These are phyloP conservation scores for Micromonas commoda DNA, from an alignment of 139 green algal species.

Conservation along the genomic window DNA sequence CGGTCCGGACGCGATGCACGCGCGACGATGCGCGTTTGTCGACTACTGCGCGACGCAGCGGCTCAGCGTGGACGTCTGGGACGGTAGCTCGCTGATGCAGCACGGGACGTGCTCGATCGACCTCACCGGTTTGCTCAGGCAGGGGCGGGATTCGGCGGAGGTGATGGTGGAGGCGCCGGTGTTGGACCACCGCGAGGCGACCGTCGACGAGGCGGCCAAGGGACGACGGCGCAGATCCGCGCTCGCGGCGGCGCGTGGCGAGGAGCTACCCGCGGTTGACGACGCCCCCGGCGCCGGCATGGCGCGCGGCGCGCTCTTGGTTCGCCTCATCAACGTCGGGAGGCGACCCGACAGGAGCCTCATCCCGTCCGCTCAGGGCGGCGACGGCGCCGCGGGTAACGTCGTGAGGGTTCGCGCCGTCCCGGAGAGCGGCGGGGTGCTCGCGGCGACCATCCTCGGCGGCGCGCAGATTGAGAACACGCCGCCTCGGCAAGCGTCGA, in stretches of 20 bases:
- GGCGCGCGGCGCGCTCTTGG: not conserved
- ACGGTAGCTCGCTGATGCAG: slow-evolving; percentile 53
- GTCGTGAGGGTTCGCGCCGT: not conserved
- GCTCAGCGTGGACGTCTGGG: slow-evolving; percentile 60
- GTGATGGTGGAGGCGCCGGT: not conserved
- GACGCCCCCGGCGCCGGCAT: not conserved
- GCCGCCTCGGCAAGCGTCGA: too few species aligned
- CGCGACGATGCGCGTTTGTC: slow-evolving; percentile 35
- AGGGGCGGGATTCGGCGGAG: slow-evolving; percentile 45
- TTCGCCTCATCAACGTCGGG: slow-evolving; percentile 26
- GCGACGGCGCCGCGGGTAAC: too few species aligned
- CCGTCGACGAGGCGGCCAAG: not conserved
- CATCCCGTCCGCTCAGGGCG: too few species aligned
- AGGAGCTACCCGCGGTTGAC: not conserved
- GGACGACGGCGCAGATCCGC: not conserved
- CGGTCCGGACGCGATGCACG: slow-evolving; percentile 7
- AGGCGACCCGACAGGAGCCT: not conserved
- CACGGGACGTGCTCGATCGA: slow-evolving; percentile 43
- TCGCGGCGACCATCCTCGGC: not conserved
- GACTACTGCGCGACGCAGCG: slow-evolving; percentile 46
- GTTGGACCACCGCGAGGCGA: not conserved
- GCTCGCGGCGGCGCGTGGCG: not conserved
- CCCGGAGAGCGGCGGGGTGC: not conserved
- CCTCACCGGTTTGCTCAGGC: slow-evolving; percentile 52
- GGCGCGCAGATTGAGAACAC: not conserved